Conservation (phyloP, 1,284 basidiomycete genomes). For the Rhodotorula sp. region DNA sequence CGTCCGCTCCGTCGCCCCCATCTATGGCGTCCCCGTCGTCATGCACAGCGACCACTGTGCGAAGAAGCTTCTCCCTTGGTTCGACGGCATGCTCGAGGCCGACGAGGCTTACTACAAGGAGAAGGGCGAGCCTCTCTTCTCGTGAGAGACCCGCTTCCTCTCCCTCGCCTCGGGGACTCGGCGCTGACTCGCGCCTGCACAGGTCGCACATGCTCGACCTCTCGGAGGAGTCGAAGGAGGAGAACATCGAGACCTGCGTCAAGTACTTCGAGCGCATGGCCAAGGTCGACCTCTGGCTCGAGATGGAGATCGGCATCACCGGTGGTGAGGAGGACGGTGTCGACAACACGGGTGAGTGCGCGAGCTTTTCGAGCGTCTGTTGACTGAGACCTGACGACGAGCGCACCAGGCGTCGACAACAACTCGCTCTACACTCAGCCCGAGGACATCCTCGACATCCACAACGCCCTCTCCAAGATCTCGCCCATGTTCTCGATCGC, state of each 20-base stretch:
- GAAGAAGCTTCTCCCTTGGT: slow-evolving; percentile 97
- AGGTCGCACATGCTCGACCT: slow-evolving; percentile 98
- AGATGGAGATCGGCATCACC: slow-evolving; percentile 99
- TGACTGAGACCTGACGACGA: too few relatives aligned
- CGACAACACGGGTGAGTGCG: slow-evolving; percentile 63
- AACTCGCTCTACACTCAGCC: slow-evolving; percentile 94
- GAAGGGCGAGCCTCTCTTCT: slow-evolving; percentile 90
- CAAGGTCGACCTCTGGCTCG: slow-evolving; percentile 86
- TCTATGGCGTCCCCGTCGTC: slow-evolving; percentile 91
- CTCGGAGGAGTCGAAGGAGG: slow-evolving; percentile 94
- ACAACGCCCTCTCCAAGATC: slow-evolving; percentile 77
- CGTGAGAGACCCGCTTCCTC: slow-evolving; percentile 49
- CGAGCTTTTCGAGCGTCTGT: background rate
- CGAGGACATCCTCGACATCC: slow-evolving; percentile 91
- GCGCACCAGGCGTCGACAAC: slow-evolving; percentile 82
- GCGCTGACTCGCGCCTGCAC: background rate
- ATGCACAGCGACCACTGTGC: slow-evolving; percentile 99
- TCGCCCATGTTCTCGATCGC: slow-evolving; percentile 95
- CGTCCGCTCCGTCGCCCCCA: slow-evolving; percentile 81
- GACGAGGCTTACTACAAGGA: slow-evolving; percentile 90
- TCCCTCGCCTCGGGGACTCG: background rate
- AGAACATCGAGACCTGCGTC: slow-evolving; percentile 92
- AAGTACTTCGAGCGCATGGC: slow-evolving; percentile 98
- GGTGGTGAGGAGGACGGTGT: slow-evolving; percentile 99
- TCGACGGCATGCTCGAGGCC: slow-evolving; percentile 98